Conservation (phyloP, 2,329 filamentous ascomycete genomes). For the Mollisiaceae sp. region DNA sequence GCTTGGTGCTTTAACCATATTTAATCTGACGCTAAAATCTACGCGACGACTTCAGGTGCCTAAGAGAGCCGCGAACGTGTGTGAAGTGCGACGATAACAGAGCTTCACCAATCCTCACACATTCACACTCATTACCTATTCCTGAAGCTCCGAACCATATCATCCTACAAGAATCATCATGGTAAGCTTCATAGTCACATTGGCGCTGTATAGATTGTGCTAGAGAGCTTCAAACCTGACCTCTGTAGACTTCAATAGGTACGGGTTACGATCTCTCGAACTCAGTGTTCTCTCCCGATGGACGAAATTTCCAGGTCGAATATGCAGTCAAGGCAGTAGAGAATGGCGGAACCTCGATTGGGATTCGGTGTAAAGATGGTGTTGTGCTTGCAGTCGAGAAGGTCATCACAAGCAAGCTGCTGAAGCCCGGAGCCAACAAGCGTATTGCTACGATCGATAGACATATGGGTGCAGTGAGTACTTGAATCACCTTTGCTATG, state of each 20-base stretch:
- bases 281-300: conserved; percentile 99
- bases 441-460: conserved; percentile 93
- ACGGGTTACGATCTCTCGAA: conserved; percentile 99
- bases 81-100: conserved; percentile 25
- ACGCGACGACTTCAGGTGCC: conserved; percentile 42
- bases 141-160: conserved; percentile 17
- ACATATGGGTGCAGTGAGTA: conserved; percentile 86
- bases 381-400: conserved; percentile 97
- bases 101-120: conserved; percentile 33
- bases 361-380: conserved; percentile 96
- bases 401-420: conserved; percentile 91
- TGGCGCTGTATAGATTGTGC: no score
- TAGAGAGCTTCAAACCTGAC: conserved; percentile 29
- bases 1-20: conserved; percentile 16
- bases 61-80: conserved; percentile 35
- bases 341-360: conserved; percentile 94
- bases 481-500: conserved; percentile 26
- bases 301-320: conserved; percentile 98
- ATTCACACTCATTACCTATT: conserved; percentile 21
- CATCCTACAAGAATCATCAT: conserved; percentile 35
- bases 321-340: conserved; percentile 99
- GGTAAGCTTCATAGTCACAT: conserved; percentile 38
- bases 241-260: conserved; percentile 90
- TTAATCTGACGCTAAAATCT: conserved; percentile 16
- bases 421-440: conserved; percentile 96